Base-by-base conservation (phyloP, 148 eudicot genomes). In the Bassia scoparia region DNA sequence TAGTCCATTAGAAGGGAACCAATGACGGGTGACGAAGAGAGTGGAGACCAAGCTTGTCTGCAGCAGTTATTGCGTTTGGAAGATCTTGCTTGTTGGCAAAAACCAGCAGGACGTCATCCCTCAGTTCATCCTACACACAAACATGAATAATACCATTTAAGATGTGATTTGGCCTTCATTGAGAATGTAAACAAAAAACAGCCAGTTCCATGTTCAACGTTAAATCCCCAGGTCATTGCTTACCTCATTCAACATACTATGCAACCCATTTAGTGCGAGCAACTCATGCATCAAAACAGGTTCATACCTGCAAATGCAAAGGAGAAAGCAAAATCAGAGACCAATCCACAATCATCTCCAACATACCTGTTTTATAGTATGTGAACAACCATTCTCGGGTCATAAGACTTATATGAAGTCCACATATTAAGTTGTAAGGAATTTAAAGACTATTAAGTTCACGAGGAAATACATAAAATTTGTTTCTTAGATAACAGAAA, bases 71-170 rank as follows among this genome's bases (percentile, higher is more conserved):
- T 15, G 92, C 89, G 81, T 88, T 88, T 31, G 92, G 92, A 68
- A 86, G 88, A 86, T 88, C 92, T 81, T 88, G 92, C 76, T 88
- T 88, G 89, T 88, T 88, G 17, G 92, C 92, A 81, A 88, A 88
- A 6, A 86, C 92, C 41, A 86, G 82, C 15, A 88, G 77, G 14
- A 88, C 89, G 10, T 89, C 92, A 83, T 88, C 89, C 84, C 89
- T 88, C 77, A 88, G 70, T 80, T 88, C 89, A 74, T 88, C 92
- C 92, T 86, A 64, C 27, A 67, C 16, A 70, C n/a, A 74, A 41
- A 65, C 49, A 63, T 14, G 20, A n/a, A 68, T 41, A 62, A 8
- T 54, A 70, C 29, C 62, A 71, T 41, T 9, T 13, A 38, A 2
- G 17, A 43, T 37, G 17, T 67, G 14, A 44, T 29, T 34, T 59